Percentiles rank a stretch among this genome's conserved stretches.
Conservation (phyloP, 2,329 filamentous ascomycete genomes). For the Neophaeococcomyces aloes region DNA sequence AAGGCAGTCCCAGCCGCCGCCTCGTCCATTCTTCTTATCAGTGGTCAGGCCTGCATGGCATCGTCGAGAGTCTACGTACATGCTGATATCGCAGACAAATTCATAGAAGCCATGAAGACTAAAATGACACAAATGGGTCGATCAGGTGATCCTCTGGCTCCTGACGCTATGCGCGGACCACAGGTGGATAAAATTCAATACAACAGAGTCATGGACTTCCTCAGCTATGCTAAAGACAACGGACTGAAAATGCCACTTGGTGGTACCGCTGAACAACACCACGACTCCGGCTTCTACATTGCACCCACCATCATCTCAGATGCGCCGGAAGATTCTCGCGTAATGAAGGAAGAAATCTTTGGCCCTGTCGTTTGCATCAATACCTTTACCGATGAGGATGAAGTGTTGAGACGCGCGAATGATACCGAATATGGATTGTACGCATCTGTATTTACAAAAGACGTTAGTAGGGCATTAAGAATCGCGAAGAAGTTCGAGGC, state of each 20-base stretch:
- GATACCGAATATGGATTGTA: constrained; percentile 44
- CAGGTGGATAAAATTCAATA: constrained; percentile 57
- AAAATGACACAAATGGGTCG: constrained; percentile 25
- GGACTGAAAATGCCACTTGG: constrained; percentile 44
- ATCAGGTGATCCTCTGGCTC: constrained; percentile 28
- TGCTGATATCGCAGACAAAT: constrained; percentile 41
- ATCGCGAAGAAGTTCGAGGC: constrained; percentile 47
- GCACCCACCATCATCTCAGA: constrained; percentile 49
- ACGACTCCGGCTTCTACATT: constrained; percentile 45
- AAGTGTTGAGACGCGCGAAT: constrained; percentile 50
- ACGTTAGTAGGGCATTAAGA: constrained; percentile 40
- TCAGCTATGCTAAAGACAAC: constrained; percentile 45
- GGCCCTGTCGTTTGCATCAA: constrained; percentile 55
- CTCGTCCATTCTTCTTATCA: constrained; percentile 48
- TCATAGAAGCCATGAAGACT: constrained; percentile 40
- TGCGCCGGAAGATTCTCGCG: constrained; percentile 44
- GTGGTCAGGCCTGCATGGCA: constrained; percentile 46
- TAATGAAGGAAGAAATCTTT: constrained; percentile 52
- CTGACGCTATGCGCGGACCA: constrained; percentile 46
- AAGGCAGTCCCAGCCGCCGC: constrained; percentile 37
- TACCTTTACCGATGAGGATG: constrained; percentile 51
- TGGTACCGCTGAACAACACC: constrained; percentile 33
- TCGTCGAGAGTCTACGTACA: constrained; percentile 50
- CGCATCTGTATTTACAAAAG: constrained; percentile 48
- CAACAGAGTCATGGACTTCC: constrained; percentile 47